Percentiles rank a stretch among this genome's conserved stretches.
These are phyloP conservation scores for Cytospora leucostoma DNA, from an alignment of 2,329 filamentous ascomycete species.

Conservation along the genomic window DNA sequence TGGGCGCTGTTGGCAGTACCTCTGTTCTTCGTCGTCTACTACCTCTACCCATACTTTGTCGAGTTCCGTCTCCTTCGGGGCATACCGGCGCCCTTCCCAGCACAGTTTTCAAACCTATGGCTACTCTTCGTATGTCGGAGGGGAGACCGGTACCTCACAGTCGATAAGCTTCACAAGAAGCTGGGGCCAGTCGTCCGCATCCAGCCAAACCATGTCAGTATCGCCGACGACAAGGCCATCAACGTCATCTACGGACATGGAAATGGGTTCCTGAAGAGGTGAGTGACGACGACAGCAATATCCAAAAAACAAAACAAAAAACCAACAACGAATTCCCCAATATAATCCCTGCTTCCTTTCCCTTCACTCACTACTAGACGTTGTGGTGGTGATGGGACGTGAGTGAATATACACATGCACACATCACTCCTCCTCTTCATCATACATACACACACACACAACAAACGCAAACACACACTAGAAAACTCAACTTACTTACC, in stretches of 20 bases:
- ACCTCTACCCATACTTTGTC: constrained; percentile 61
- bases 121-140: constrained; percentile 66
- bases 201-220: constrained; percentile 79
- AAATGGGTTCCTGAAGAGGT: constrained; percentile 74
- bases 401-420: background rate
- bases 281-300: constrained; percentile 30
- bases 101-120: constrained; percentile 77
- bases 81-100: constrained; percentile 65
- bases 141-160: constrained; percentile 63
- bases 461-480: background rate
- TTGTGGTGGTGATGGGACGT: background rate
- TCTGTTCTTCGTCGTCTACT: constrained; percentile 53
- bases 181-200: constrained; percentile 80
- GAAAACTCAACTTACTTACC: background rate
- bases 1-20: constrained; percentile 50
- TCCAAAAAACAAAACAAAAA: too few species aligned
- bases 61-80: constrained; percentile 52
- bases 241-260: constrained; percentile 76
- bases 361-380: background rate
- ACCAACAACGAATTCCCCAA: too few species aligned
- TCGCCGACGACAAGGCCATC: constrained; percentile 80
- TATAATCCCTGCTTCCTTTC: background rate
- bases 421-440: background rate
- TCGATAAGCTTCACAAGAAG: constrained; percentile 75
- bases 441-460: background rate